phyloP scores from a whole-genome alignment of 352 stramenopile species.

The Pythium brassicae region DNA sequence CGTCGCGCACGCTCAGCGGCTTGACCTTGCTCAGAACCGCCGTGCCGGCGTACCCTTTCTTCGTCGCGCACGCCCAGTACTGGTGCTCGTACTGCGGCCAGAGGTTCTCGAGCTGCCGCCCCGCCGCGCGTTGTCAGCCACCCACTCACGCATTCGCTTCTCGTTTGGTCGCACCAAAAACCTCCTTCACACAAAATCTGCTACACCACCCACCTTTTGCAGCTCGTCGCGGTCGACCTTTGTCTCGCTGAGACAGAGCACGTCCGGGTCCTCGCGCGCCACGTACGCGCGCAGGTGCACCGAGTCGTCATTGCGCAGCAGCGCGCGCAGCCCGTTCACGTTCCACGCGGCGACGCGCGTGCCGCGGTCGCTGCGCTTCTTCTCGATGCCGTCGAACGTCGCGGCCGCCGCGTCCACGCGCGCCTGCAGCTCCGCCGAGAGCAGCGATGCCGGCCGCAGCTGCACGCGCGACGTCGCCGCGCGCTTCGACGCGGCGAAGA shows the following conservation, averaged over 20 bases:
- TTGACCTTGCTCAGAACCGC: constrained; percentile 71
- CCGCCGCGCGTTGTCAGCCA: neutral
- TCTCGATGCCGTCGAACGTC: constrained; percentile 45
- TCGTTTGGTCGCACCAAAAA: too few relatives aligned
- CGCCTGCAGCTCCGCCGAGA: constrained; percentile 36
- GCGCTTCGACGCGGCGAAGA: constrained; percentile 25
- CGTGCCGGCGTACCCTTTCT: constrained; percentile 80
- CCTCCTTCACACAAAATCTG: neutral
- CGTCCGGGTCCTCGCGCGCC: constrained; percentile 70
- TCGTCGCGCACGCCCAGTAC: constrained; percentile 70
- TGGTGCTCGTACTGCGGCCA: constrained; percentile 72
- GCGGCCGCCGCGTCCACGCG: constrained; percentile 40
- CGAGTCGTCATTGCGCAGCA: constrained; percentile 68
- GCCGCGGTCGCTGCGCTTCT: constrained; percentile 4
- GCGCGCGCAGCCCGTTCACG: constrained; percentile 75
- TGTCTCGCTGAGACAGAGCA: constrained; percentile 83
- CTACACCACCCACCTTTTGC: constrained; percentile 32
- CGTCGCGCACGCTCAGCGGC: constrained; percentile 62
- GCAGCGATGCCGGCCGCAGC: constrained; percentile 17
- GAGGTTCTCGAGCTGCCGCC: constrained; percentile 43
- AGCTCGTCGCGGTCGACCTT: constrained; percentile 77
- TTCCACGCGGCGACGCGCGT: constrained; percentile 72
- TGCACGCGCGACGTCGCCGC: constrained; percentile 7
- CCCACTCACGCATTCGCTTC: neutral
- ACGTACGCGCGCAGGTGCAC: constrained; percentile 71